These are phyloP conservation scores for Leccinum pellstonianum DNA, from an alignment of 768 basidiomycete genomes.

Conservation along the genomic window DNA sequence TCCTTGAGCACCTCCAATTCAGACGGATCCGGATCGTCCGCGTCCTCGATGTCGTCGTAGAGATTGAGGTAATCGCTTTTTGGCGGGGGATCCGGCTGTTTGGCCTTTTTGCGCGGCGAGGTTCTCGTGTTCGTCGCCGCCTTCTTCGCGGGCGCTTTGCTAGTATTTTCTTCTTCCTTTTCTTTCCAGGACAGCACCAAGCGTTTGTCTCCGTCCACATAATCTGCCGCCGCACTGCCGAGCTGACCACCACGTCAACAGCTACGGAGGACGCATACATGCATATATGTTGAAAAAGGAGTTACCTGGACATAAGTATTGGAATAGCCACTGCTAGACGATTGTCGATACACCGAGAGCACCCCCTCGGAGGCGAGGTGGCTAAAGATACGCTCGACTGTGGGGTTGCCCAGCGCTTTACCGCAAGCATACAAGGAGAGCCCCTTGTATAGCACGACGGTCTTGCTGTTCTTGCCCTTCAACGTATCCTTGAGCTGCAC, in stretches of 20 bases:
- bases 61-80: constrained; percentile 4
- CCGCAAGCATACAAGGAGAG: constrained; percentile 29
- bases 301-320: constrained; percentile 53
- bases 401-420: constrained; percentile 45
- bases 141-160: constrained; percentile 13
- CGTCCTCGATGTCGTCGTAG: constrained; percentile 32
- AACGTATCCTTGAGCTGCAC: constrained; percentile 60
- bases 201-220: constrained; percentile 16
- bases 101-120: constrained; percentile 20
- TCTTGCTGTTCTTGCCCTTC: constrained; percentile 54
- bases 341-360: constrained; percentile 46
- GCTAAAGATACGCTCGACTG: constrained; percentile 66
- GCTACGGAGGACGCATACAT: not conserved
- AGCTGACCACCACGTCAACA: constrained; percentile 13
- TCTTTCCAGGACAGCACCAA: constrained; percentile 30
- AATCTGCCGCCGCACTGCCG: constrained; percentile 23
- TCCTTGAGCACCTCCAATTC: constrained; percentile 20
- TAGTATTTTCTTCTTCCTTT: constrained; percentile 9
- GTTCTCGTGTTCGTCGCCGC: not conserved
- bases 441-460: constrained; percentile 45
- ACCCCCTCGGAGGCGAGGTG: constrained; percentile 51
- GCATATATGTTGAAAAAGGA: not conserved
- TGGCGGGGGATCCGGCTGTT: constrained; percentile 12
- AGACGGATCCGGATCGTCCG: constrained; percentile 19
- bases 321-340: constrained; percentile 48